These are phyloP conservation scores for Monosporascus ibericus DNA, from an alignment of 2,329 filamentous ascomycete genomes.

Conservation along the genomic window DNA sequence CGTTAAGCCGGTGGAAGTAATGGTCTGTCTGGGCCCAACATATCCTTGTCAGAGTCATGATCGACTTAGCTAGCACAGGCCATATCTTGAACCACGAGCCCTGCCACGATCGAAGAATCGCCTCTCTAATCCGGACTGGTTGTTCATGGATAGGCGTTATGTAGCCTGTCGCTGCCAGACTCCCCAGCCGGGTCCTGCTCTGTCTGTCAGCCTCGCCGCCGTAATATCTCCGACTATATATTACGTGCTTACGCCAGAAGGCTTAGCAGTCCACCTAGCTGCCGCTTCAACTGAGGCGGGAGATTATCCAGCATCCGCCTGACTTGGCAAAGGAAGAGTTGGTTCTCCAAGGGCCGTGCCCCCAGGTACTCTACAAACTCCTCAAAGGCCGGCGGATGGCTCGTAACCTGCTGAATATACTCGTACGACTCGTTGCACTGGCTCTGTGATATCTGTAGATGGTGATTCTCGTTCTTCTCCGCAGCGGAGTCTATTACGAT, in stretches of 20 bases:
- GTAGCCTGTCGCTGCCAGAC: slow-evolving; percentile 62
- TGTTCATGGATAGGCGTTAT: slow-evolving; percentile 56
- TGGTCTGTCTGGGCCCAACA: slow-evolving; percentile 51
- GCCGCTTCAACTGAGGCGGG: slow-evolving; percentile 25
- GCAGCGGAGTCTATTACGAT: slow-evolving; percentile 38
- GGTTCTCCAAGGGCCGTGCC: slow-evolving; percentile 44
- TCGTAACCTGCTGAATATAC: slow-evolving; percentile 28
- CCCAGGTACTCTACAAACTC: slow-evolving; percentile 47
- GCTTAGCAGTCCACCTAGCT: slow-evolving; percentile 33
- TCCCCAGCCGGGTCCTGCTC: slow-evolving; percentile 54
- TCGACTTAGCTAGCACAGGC: slow-evolving; percentile 47
- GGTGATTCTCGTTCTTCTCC: slow-evolving; percentile 29
- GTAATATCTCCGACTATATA: too few species aligned
- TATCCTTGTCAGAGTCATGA: slow-evolving; percentile 49
- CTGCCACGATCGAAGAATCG: slow-evolving; percentile 58
- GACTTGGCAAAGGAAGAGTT: slow-evolving; percentile 45
- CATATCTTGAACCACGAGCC: slow-evolving; percentile 49
- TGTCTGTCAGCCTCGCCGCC: slow-evolving; percentile 6
- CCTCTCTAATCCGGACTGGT: slow-evolving; percentile 52
- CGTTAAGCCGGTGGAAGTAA: slow-evolving; percentile 47
- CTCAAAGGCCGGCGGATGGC: slow-evolving; percentile 32
- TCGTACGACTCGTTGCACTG: slow-evolving; percentile 43
- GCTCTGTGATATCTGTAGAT: slow-evolving; percentile 42
- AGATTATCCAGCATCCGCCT: slow-evolving; percentile 34
- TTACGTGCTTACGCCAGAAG: slow-evolving; percentile 36